Percentiles rank a stretch among this genome's conserved stretches.
Conservation (phyloP, 345 rosid species). For the Euphorbia peplus region DNA sequence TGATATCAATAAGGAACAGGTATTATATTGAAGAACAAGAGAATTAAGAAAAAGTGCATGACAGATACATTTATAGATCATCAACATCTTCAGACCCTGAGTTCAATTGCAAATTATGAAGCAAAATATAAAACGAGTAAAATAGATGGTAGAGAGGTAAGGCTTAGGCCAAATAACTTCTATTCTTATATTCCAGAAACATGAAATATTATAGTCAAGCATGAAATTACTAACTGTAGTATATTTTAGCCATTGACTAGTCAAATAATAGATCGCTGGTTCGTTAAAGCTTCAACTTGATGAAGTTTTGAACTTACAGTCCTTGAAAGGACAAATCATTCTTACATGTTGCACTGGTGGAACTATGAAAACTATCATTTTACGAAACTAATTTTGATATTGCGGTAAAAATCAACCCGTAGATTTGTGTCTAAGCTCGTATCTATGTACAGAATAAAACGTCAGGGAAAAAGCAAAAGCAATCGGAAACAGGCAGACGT, state of each 20-base stretch:
- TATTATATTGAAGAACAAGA: background rate
- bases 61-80: background rate
- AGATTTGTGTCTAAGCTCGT: background rate
- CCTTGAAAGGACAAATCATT: background rate
- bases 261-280: background rate
- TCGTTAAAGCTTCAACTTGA: background rate
- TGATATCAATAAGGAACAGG: background rate
- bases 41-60: background rate
- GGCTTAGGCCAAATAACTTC: background rate
- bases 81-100: background rate
- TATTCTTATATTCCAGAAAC: background rate
- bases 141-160: background rate
- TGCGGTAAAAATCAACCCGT: background rate
- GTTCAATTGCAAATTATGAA: background rate
- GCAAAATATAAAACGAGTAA: background rate
- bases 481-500: background rate
- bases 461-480: background rate
- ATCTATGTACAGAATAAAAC: background rate
- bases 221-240: background rate
- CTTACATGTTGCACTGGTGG: background rate
- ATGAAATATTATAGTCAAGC: background rate
- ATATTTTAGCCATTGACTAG: background rate
- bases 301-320: background rate
- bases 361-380: background rate
- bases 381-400: background rate